Conservation (phyloP, 2,329 filamentous ascomycete species). For the Elsinoe fawcettii region DNA sequence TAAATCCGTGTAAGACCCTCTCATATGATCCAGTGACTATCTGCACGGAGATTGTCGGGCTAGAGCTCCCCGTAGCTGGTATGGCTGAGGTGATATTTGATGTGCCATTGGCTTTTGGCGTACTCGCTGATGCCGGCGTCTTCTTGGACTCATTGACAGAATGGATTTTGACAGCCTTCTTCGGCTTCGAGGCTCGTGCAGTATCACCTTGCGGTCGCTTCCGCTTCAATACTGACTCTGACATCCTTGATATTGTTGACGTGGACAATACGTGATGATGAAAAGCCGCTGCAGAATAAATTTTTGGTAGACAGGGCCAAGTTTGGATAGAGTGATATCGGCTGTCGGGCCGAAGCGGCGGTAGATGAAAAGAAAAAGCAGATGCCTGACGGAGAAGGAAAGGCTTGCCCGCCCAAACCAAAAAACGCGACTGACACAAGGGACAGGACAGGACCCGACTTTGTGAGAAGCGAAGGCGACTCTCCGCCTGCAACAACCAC, state of each 20-base stretch:
- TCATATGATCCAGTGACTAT: constrained; percentile 93
- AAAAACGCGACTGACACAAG: too few species aligned
- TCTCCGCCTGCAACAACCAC: background rate
- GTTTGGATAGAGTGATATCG: background rate
- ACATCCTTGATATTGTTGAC: background rate
- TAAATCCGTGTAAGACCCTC: constrained; percentile 80
- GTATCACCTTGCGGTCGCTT: background rate
- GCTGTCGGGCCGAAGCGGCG: constrained; percentile 1
- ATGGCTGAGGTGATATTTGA: background rate
- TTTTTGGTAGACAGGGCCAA: background rate
- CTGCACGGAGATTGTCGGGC: constrained; percentile 42
- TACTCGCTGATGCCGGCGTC: background rate
- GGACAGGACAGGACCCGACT: too few species aligned
- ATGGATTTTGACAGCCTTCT: constrained; percentile 8
- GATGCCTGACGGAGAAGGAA: background rate
- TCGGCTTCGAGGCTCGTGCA: background rate
- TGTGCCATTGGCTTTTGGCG: background rate
- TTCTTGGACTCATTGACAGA: background rate
- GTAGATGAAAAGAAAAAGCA: background rate
- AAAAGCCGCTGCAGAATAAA: background rate
- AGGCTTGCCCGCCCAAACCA: too few species aligned
- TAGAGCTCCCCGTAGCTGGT: background rate
- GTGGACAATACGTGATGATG: background rate
- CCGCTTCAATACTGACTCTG: constrained; percentile 6
- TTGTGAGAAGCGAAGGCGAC: too few species aligned